Base-by-base conservation (phyloP, 2,329 filamentous ascomycete species). In the Pseudomassariella vexata region DNA sequence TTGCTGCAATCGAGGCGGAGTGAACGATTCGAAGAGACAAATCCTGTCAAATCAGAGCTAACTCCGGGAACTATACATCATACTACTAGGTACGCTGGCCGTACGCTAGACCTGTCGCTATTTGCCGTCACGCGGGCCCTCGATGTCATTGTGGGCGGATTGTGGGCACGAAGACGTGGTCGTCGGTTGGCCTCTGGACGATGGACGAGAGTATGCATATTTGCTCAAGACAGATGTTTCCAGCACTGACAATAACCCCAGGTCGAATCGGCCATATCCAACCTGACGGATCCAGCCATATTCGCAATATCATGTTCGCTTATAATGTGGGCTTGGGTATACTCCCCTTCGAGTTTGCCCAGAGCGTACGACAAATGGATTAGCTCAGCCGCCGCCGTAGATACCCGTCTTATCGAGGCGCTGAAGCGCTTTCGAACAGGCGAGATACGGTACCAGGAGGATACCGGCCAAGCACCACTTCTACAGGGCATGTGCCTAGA, bases 321-420 rank as follows among this genome's bases (percentile, higher is more conserved):
- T 22, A 80, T 94, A 44, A 94, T 94, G 87, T 90, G 85, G 82
- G 74, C 85, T 12, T 94, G 85, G 84, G 81, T 94, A 53, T 94
- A 90, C 60, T 56, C 66, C 8, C 85, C 86, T 0, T 67, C 75
- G 21, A 70, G 75, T 14, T 69, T 94, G 2, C 87, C 87, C 3
- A 68, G 63, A 18, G 70, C 79, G 24, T 94, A 94, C 61, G 81
- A 79, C 47, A 81, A 79, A 52, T 94, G 87, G 86, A 92, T 94
- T 46, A 76, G 72, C 24, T 78, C 80, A 15, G 83, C 82, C 4
- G 86, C 87, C 4, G 70, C 80, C 26, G 77, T 92, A 14, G 87
- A 94, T 53, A 48, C 60, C 10, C 82, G 86, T 6, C 72, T 94
- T 17, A 74, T 92, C 32, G 70, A 84, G 44, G 82, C 82, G 3